Evolutionary conservation across 805 yeast genomes (phyloP), one percentile per base, ranked within the genome.

Genomic region (Cyberlindnera galapagoensis): DNA sequence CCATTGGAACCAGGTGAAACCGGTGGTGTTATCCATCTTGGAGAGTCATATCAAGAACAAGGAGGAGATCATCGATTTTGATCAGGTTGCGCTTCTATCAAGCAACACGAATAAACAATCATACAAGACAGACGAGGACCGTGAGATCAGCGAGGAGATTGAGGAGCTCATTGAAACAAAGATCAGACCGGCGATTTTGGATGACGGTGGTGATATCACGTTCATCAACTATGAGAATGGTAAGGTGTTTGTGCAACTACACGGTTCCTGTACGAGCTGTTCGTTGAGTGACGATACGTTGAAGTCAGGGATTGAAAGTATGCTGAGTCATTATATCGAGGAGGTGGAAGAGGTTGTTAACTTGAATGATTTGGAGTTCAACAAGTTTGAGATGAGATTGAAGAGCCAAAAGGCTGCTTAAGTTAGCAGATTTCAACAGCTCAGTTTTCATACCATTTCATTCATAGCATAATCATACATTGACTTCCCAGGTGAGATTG

Each of bases 201-300:
- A 92, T 51, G 99, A 92, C 51, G 99, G 99, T 41, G 99, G 99
- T 21, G 97, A 92, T 52, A 79, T 92, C 40, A 88, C 85, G 47
- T 94, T 77, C 56, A 71, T 83, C 38, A 92, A 85, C 6, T 88
- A 84, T 53, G 84, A 80, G 37, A 69, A 81, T 1, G 98, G 98
- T 2, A 76, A 81, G 10, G 97, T 94, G 6, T 83, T 75, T 55
- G 72, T 92, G 47, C 86, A 83, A 54, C 65, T 92, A 28, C 88
- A 85, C 48, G 99, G 99, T 30, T 97, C 98, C 7, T 92, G 99
- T 61, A 80, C 94, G 34, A 74, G 94, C 2, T 92, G 99, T 49
- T 86, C 94, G 4, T 69, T 87, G 7, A 81, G 94, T 51, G 85
- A 85, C 42, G 92, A 87, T 43, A 92, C 99, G 1, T 67, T 92